Conservation (phyloP, 805 yeast genomes). For the Ogataea sp. region DNA sequence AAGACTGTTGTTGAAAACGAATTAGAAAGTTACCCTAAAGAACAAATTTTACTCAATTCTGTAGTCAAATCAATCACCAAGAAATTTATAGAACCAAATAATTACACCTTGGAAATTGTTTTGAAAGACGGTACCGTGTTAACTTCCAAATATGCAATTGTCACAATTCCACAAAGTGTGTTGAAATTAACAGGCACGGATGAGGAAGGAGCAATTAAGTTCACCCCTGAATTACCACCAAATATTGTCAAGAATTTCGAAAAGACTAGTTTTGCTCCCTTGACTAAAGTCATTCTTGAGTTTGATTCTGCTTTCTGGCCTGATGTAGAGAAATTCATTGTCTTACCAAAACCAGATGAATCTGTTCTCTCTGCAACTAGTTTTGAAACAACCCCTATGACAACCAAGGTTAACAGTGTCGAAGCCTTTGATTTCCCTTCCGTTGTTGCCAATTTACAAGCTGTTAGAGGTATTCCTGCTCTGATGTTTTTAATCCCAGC, state of each 20-base stretch:
- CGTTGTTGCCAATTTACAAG: constrained; percentile 18
- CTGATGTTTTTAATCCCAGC: constrained; percentile 37
- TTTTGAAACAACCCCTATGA: neutral
- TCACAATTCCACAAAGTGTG: constrained; percentile 42
- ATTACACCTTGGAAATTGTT: constrained; percentile 7
- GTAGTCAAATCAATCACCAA: constrained; percentile 23
- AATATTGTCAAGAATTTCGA: constrained; percentile 19
- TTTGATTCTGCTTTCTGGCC: constrained; percentile 39
- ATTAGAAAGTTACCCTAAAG: constrained; percentile 16
- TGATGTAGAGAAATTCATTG: constrained; percentile 20
- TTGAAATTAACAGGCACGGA: constrained; percentile 25
- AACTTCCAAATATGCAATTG: constrained; percentile 30
- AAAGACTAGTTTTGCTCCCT: constrained; percentile 27
- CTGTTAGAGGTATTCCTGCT: constrained; percentile 24
- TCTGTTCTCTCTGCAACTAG: neutral
- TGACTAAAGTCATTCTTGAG: constrained; percentile 39
- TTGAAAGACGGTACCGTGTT: constrained; percentile 12
- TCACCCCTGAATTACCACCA: constrained; percentile 28
- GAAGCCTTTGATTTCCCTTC: constrained; percentile 22
- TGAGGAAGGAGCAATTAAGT: constrained; percentile 20
- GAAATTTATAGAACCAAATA: constrained; percentile 2
- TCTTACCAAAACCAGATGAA: constrained; percentile 18
- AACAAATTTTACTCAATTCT: constrained; percentile 10
- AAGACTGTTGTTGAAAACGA: constrained; percentile 20
- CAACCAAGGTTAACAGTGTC: neutral